phyloP scores from a whole-genome alignment of 2,329 filamentous ascomycete genomes.

The Botrytis byssoidea region DNA sequence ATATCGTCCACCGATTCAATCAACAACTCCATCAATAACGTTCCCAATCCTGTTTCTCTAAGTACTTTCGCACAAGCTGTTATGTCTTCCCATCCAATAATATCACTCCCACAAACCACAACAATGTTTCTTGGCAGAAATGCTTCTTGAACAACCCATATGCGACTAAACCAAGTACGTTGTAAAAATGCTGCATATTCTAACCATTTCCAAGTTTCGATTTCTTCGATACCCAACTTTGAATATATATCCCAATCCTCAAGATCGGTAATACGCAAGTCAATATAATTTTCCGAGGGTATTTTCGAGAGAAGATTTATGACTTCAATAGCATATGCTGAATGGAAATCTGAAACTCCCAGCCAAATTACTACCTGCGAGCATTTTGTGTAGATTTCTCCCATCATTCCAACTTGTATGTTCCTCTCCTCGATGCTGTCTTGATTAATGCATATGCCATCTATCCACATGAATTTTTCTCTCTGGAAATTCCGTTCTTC shows the following conservation, averaged over 20 bases:
- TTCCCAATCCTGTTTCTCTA: constrained; percentile 20
- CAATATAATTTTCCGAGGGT: not conserved
- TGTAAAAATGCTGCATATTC: constrained; percentile 23
- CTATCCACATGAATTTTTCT: constrained; percentile 23
- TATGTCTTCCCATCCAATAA: constrained; percentile 20
- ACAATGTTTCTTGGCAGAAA: constrained; percentile 17
- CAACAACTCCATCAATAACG: constrained; percentile 17
- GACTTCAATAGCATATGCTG: constrained; percentile 13
- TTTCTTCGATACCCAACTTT: constrained; percentile 16
- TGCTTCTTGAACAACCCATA: constrained; percentile 26
- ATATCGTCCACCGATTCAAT: constrained; percentile 8
- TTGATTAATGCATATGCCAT: constrained; percentile 28
- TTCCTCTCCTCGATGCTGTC: constrained; percentile 16
- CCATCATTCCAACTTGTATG: constrained; percentile 25
- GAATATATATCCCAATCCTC: constrained; percentile 15
- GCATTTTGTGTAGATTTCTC: constrained; percentile 20
- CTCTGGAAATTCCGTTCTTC: not conserved
- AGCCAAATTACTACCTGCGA: constrained; percentile 24
- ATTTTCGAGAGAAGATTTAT: constrained; percentile 5
- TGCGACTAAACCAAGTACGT: constrained; percentile 24
- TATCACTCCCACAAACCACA: constrained; percentile 14
- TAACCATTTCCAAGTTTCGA: constrained; percentile 20
- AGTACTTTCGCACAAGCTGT: constrained; percentile 20
- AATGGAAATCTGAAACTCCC: constrained; percentile 14
- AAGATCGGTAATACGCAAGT: constrained; percentile 9